Base-by-base conservation (phyloP, 495 filamentous ascomycete genomes). In the Alectoria sarmentosa region DNA sequence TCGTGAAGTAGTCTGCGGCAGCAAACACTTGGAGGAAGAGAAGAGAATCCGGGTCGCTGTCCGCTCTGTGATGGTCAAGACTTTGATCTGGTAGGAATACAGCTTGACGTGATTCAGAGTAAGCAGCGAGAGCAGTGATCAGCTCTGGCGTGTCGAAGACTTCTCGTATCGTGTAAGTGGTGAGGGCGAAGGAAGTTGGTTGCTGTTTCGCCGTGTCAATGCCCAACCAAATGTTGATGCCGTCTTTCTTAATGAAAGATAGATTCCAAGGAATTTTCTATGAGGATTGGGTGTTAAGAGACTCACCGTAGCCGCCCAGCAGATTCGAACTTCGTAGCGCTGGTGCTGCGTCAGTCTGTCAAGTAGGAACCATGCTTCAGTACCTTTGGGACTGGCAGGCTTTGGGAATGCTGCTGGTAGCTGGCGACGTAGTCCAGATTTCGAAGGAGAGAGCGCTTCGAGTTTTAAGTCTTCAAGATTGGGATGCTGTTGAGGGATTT, bases 241-340 rank as follows among this genome's bases (percentile, higher is more conserved):
- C 21, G 26, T 32, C 15, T 17, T 34, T 17, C 1, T 55, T 6
- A 15, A 34, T 3, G 1, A 10, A 15, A 58, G 62, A 36, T 23
- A 34, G 28, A 34, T 10, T 55, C n/a, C 30, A 6, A 34, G 9
- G 6, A 34, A 30, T 1, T 8, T 0, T 2, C n/a, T 21, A 7
- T 3, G 26, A 30, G 6, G 3, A 19, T 17, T 32, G 26, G 8
- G 28, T 28, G 23, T 55, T 17, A 34, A 55, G 21, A 34, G 28
- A 81, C 88, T 75, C 83, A 96, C 93, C 38, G 87, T 95, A 52
- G 94, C 94, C 67, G 89, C 79, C 94, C 94, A 98, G 76, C 94
- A 98, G 66, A 97, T 80, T 30, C 94, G 84, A 39, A 96, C 84
- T 78, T 98, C 94, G 78, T 98, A 96, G 65, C 92, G 84, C 70